These are phyloP conservation scores for Stagonosporopsis rhizophila DNA, from an alignment of 2,329 filamentous ascomycete species.

Conservation along the genomic window DNA sequence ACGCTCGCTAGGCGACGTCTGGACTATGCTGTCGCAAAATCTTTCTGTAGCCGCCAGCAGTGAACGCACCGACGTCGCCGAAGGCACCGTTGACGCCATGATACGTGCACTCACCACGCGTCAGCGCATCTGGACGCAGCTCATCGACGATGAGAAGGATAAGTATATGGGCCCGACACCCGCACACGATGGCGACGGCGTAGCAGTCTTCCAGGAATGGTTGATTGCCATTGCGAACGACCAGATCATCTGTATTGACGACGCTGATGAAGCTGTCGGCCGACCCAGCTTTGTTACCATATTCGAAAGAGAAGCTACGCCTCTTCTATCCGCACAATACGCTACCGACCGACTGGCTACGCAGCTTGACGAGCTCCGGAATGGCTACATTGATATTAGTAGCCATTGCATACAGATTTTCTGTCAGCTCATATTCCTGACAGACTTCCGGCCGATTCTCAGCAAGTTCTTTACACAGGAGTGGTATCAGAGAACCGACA, in stretches of 20 bases:
- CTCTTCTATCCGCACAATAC: slow-evolving; percentile 81
- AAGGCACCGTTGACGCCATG: slow-evolving; percentile 96
- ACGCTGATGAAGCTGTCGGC: slow-evolving; percentile 63
- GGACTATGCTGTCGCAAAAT: slow-evolving; percentile 97
- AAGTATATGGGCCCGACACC: slow-evolving; percentile 66
- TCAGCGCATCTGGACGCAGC: slow-evolving; percentile 84
- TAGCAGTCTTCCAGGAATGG: slow-evolving; percentile 84
- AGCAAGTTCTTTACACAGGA: slow-evolving; percentile 87
- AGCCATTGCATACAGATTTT: slow-evolving; percentile 93
- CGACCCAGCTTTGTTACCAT: slow-evolving; percentile 82
- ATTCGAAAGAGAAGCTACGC: slow-evolving; percentile 83
- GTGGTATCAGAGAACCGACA: slow-evolving; percentile 86
- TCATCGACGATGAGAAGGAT: slow-evolving; percentile 84
- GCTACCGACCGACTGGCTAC: slow-evolving; percentile 69
- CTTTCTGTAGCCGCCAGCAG: slow-evolving; percentile 84
- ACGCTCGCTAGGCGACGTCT: slow-evolving; percentile 90
- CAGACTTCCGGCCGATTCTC: slow-evolving; percentile 86
- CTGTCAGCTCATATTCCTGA: slow-evolving; percentile 82
- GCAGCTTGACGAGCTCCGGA: slow-evolving; percentile 78
- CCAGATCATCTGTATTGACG: slow-evolving; percentile 97
- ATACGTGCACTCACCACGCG: slow-evolving; percentile 83
- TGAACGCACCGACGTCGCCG: slow-evolving; percentile 85
- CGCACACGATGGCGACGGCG: slow-evolving; percentile 73
- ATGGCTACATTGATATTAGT: slow-evolving; percentile 93
- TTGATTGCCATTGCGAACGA: slow-evolving; percentile 96